phyloP scores from a whole-genome alignment of 2,329 filamentous ascomycete genomes.

The Aureobasidium pullulans region DNA sequence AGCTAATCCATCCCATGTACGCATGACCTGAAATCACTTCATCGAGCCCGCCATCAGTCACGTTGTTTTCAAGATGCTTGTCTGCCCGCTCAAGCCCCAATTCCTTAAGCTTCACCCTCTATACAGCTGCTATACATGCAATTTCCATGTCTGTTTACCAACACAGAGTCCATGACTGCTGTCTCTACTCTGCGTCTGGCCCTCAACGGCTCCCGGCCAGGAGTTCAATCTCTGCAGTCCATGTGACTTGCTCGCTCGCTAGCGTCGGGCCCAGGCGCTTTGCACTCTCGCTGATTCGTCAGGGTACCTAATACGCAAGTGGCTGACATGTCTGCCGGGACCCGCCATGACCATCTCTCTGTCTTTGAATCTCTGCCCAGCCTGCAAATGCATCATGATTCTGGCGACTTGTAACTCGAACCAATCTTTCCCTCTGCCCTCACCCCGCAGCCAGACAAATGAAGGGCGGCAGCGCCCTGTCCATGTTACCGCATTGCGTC shows the following conservation, averaged over 20 bases:
- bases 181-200: conserved; percentile 6
- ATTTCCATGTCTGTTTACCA: not conserved
- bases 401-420: not conserved
- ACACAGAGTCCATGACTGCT: not conserved
- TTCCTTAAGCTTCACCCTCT: not conserved
- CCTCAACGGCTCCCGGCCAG: conserved; percentile 10
- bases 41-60: not conserved
- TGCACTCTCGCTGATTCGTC: conserved; percentile 5
- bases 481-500: conserved; percentile 7
- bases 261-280: conserved; percentile 12
- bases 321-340: conserved; percentile 13
- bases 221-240: conserved; percentile 12
- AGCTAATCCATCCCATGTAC: conserved; percentile 6
- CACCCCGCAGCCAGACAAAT: conserved; percentile 3
- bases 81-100: not conserved
- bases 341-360: conserved; percentile 9
- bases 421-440: not conserved
- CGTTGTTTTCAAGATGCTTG: not conserved
- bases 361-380: not conserved
- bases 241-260: conserved; percentile 9
- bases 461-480: not conserved
- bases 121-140: not conserved
- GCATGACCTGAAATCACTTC: not conserved
- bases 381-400: conserved; percentile 11
- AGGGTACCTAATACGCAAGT: conserved; percentile 4